A percentile compares a stretch with the other conserved stretches of the same genome.
phyloP scores from a whole-genome alignment of 768 basidiomycete genomes.

The Chlorophyllum brunneum region DNA sequence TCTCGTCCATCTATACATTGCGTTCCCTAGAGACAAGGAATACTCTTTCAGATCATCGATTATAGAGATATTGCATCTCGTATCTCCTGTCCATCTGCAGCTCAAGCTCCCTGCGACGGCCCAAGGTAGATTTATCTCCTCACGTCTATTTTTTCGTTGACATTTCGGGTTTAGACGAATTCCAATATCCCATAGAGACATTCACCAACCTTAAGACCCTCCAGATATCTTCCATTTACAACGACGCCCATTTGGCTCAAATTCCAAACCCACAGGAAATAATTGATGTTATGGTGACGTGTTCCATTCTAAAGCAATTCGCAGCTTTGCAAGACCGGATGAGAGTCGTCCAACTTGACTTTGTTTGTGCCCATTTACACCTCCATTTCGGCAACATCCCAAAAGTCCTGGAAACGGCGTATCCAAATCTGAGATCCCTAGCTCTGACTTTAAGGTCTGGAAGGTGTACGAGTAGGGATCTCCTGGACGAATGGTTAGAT shows the following conservation, averaged over 20 bases:
- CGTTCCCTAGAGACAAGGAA: background rate
- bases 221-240: conserved; percentile 5
- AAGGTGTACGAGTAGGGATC: background rate
- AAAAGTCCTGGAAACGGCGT: background rate
- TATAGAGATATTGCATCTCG: background rate
- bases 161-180: background rate
- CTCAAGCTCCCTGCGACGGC: background rate
- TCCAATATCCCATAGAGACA: background rate
- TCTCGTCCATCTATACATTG: background rate
- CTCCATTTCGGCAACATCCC: conserved; percentile 1
- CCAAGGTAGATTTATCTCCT: background rate
- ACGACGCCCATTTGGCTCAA: background rate
- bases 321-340: background rate
- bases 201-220: background rate
- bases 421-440: background rate
- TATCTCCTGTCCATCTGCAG: conserved; percentile 5
- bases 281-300: background rate
- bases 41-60: background rate
- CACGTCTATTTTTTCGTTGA: background rate
- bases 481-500: conserved; percentile 5
- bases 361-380: background rate
- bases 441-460: conserved; percentile 1
- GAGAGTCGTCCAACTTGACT: background rate
- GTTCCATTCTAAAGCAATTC: background rate
- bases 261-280: background rate